These are phyloP conservation scores for Fistulifera pelliculosa DNA, from an alignment of 108 stramenopile genomes.

Conservation along the genomic window DNA sequence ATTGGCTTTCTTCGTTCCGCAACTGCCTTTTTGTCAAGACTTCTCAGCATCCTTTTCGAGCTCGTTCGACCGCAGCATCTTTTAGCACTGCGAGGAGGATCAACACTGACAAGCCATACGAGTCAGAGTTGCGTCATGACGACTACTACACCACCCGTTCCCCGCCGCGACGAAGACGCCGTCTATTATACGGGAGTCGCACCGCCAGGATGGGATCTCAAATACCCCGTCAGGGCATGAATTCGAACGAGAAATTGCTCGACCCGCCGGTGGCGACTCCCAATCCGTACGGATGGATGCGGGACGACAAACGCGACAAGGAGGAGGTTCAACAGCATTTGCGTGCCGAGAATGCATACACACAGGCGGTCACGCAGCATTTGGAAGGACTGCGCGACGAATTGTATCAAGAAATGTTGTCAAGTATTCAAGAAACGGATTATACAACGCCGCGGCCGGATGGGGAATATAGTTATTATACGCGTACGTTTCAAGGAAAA, in stretches of 20 bases:
- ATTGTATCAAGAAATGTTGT: conserved; percentile 74
- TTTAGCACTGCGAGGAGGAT: not conserved
- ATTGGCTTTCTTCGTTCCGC: not conserved
- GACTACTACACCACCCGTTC: conserved; percentile 29
- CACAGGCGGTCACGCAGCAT: conserved; percentile 48
- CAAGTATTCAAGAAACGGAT: conserved; percentile 75
- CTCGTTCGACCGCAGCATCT: not conserved
- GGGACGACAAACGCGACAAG: conserved; percentile 74
- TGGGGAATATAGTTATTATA: conserved; percentile 74
- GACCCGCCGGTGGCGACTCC: conserved; percentile 57
- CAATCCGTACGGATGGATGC: conserved; percentile 90
- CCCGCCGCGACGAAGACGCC: conserved; percentile 68
- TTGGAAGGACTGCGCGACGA: conserved; percentile 40
- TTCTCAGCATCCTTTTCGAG: not conserved
- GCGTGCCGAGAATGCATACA: conserved; percentile 77
- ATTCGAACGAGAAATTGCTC: conserved; percentile 50
- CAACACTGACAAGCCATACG: not conserved
- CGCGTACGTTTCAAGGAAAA: conserved; percentile 82
- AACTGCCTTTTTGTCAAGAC: not conserved
- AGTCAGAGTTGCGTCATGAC: conserved; percentile 1
- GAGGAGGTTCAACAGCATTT: conserved; percentile 69
- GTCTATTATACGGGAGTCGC: conserved; percentile 44
- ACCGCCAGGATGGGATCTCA: conserved; percentile 16
- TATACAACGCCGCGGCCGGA: conserved; percentile 62
- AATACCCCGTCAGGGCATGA: conserved; percentile 49